Percentiles rank a stretch among this genome's conserved stretches.
Evolutionary conservation across 2,329 filamentous ascomycete species (phyloP).

Genomic region (Pestalotiopsis sp.): DNA sequence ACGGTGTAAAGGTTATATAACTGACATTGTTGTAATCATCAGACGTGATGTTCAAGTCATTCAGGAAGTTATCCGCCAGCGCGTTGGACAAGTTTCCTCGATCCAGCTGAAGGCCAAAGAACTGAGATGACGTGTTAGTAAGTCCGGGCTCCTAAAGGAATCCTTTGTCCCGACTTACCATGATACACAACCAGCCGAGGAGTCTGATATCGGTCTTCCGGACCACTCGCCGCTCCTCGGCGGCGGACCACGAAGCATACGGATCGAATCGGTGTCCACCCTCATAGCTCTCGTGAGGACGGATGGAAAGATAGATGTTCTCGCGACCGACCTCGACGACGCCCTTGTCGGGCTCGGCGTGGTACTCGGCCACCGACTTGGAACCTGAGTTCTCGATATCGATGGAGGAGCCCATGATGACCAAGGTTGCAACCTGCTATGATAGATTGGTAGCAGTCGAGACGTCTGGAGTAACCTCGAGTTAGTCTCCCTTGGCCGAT

Average conservation of each 20-base stretch:
- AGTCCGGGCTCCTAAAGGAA: not conserved
- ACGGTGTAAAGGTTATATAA: not conserved
- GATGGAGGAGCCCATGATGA: slow-evolving; percentile 14
- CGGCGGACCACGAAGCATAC: slow-evolving; percentile 50
- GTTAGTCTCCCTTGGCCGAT: not conserved
- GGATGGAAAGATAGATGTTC: slow-evolving; percentile 35
- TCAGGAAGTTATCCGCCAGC: slow-evolving; percentile 63
- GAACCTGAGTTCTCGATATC: slow-evolving; percentile 13
- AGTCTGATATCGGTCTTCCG: slow-evolving; percentile 52
- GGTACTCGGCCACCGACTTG: not conserved
- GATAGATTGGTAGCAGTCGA: not conserved
- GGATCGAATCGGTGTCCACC: slow-evolving; percentile 45
- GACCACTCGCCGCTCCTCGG: slow-evolving; percentile 59
- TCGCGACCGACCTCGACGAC: slow-evolving; percentile 38
- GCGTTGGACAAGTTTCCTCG: slow-evolving; percentile 66
- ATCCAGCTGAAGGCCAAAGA: slow-evolving; percentile 66
- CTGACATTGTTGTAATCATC: slow-evolving; percentile 59
- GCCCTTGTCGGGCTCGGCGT: slow-evolving; percentile 6
- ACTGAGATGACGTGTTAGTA: slow-evolving; percentile 26
- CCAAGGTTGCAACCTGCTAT: not conserved
- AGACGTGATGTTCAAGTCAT: slow-evolving; percentile 48
- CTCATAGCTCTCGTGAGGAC: slow-evolving; percentile 39
- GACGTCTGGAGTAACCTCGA: not conserved
- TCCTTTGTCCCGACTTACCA: slow-evolving; percentile 35
- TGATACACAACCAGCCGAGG: slow-evolving; percentile 44